phyloP scores from a whole-genome alignment of 1,284 basidiomycete species.

The Ustilago trichophora region DNA sequence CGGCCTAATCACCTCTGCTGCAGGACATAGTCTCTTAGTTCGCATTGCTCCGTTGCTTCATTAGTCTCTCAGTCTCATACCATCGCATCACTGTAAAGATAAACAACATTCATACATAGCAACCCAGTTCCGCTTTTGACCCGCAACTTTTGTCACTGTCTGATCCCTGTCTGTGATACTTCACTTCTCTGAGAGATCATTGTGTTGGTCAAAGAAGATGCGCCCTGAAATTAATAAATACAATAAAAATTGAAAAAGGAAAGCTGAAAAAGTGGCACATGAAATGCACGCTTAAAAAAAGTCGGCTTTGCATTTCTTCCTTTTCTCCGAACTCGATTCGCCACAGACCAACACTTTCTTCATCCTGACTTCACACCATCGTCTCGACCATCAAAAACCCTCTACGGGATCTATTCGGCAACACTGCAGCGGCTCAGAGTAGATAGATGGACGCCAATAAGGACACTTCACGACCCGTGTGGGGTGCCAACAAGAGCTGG shows the following conservation, averaged over 20 bases:
- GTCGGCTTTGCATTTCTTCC: conserved; percentile 34
- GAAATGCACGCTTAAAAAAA: too few species aligned
- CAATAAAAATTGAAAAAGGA: too few species aligned
- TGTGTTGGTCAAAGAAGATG: too few species aligned
- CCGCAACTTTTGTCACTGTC: too few species aligned
- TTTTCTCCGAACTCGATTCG: conserved; percentile 12
- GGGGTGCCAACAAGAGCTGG: conserved; percentile 27
- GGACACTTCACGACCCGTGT: conserved; percentile 3
- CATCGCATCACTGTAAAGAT: conserved; percentile 4
- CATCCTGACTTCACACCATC: background rate
- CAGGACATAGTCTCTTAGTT: background rate
- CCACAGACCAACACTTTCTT: conserved; percentile 17
- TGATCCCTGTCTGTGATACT: background rate
- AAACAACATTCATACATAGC: background rate
- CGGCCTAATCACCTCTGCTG: background rate
- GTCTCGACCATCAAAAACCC: background rate
- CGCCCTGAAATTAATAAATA: too few species aligned
- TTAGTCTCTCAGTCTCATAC: too few species aligned
- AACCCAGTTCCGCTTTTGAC: conserved; percentile 4
- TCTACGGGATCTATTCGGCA: too few species aligned
- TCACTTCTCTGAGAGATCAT: too few species aligned
- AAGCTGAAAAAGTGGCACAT: too few species aligned
- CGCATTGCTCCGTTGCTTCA: conserved; percentile 2
- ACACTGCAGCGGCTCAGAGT: conserved; percentile 20
- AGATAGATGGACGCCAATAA: conserved; percentile 12